phyloP scores from a whole-genome alignment of 768 basidiomycete species.

The Tephrocybe sp. region DNA sequence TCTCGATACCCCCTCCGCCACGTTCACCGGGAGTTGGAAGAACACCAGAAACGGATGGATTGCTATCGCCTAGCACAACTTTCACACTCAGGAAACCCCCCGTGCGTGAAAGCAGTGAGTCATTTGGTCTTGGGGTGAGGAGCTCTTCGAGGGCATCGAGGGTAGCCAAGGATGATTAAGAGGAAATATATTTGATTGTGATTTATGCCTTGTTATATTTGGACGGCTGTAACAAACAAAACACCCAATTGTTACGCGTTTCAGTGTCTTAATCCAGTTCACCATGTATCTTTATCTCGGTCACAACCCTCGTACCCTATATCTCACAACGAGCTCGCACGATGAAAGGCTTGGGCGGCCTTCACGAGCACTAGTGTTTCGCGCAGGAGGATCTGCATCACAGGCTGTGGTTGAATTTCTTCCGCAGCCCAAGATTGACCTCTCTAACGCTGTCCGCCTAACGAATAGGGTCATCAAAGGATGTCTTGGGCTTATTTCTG shows the following conservation, averaged over 20 bases:
- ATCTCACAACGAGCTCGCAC: slow-evolving; percentile 67
- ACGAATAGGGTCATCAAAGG: slow-evolving; percentile 77
- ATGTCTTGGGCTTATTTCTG: slow-evolving; percentile 77
- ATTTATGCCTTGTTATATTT: slow-evolving; percentile 3
- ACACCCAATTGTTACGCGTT: neutral
- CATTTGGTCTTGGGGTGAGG: slow-evolving; percentile 28
- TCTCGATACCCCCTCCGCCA: slow-evolving; percentile 25
- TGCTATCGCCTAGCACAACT: slow-evolving; percentile 23
- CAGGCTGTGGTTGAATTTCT: slow-evolving; percentile 89
- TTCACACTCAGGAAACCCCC: slow-evolving; percentile 45
- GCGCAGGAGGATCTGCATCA: slow-evolving; percentile 48
- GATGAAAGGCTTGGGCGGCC: slow-evolving; percentile 64
- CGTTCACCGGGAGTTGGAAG: slow-evolving; percentile 34
- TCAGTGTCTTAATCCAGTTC: neutral
- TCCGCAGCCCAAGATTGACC: slow-evolving; percentile 67
- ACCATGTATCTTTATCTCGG: slow-evolving; percentile 74
- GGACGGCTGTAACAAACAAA: slow-evolving; percentile 3
- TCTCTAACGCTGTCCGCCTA: slow-evolving; percentile 58
- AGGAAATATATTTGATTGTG: no score
- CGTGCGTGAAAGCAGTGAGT: slow-evolving; percentile 23
- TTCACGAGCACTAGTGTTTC: slow-evolving; percentile 66
- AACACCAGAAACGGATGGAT: slow-evolving; percentile 32
- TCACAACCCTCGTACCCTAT: slow-evolving; percentile 66
- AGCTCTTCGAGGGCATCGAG: slow-evolving; percentile 20
- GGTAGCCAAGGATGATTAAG: slow-evolving; percentile 13